Percentiles rank a stretch among this genome's conserved stretches.
Conservation (phyloP, 2,329 filamentous ascomycete species). For the Hymenoscyphus occultus region DNA sequence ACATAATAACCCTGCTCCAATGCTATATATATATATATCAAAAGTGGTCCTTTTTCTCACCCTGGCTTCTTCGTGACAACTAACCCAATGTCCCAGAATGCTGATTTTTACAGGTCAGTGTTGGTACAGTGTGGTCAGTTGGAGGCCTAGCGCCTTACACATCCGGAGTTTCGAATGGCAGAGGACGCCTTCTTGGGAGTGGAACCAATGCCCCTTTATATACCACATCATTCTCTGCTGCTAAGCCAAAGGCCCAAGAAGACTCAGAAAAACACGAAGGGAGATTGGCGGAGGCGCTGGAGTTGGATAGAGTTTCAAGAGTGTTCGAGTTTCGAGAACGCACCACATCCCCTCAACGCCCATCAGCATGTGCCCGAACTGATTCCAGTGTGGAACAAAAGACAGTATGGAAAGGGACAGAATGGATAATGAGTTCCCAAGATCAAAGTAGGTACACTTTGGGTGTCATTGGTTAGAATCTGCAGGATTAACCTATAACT, state of each 20-base stretch:
- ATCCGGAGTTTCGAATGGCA: slow-evolving; percentile 58
- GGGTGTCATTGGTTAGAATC: not conserved
- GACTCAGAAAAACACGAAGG: slow-evolving; percentile 67
- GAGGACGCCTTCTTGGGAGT: slow-evolving; percentile 62
- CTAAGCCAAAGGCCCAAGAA: slow-evolving; percentile 48
- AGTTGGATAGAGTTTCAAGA: slow-evolving; percentile 68
- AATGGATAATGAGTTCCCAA: slow-evolving; percentile 30
- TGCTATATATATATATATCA: too few relatives aligned
- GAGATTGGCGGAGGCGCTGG: slow-evolving; percentile 74
- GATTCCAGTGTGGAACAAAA: slow-evolving; percentile 25
- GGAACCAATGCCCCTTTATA: slow-evolving; percentile 70
- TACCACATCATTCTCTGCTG: slow-evolving; percentile 47
- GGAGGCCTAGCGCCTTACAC: slow-evolving; percentile 63
- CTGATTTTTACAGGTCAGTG: slow-evolving; percentile 51
- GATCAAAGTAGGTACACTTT: slow-evolving; percentile 13
- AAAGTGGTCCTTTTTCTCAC: not conserved
- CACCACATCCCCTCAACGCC: slow-evolving; percentile 28
- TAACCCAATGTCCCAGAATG: not conserved
- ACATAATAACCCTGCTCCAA: not conserved
- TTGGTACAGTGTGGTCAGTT: slow-evolving; percentile 72
- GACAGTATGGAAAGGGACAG: slow-evolving; percentile 38
- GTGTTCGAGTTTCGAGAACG: slow-evolving; percentile 56
- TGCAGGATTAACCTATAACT: not conserved
- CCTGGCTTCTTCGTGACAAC: not conserved
- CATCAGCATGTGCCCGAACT: slow-evolving; percentile 30